Evolutionary conservation across 116 monocot genomes (phyloP), one percentile per base, ranked within the genome.

Genomic region (Phalaenopsis hybrid): DNA sequence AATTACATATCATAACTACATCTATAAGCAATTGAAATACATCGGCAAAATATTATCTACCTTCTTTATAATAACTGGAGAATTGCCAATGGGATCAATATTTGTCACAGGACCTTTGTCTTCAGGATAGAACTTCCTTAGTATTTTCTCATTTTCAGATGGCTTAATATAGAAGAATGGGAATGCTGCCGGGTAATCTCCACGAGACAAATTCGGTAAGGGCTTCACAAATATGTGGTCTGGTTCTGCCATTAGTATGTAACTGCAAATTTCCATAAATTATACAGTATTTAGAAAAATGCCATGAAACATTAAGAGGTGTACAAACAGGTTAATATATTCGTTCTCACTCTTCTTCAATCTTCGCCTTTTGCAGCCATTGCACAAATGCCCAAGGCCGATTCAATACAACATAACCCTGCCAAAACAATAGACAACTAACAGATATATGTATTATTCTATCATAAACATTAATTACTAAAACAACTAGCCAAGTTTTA

Each of bases 341-440:
- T 51, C 51, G 8, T 25, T 31, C 34, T 31, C 34, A 96, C 96
- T 96, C 96, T 79, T 96, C 94, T 80, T 90, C 85, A 79, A 96
- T 96, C 1, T 72, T 82, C 43, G 92, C 94, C 67, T 93, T 92
- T 86, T 94, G 83, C 68, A 96, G 88, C 96, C 96, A 96, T 70
- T 96, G 96, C 10, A 96, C 96, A 77, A 96, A 96, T 4, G 96
- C 96, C 96, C 96, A 96, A 41, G 96, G 96, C 77, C 96, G 92
- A 82, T 96, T 96, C 55, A 96, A 80, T 34, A 96, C 96, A 80
- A 96, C 84, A 78, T 96, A 96, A 28, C 96, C 96, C 96, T 96
- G 85, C 51, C 9, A 82, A 63, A 15, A 74, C 73, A 49, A 74
- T 75, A 74, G 43, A 44, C 45, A 46, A 84, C 16, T 49, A 49